Percentiles rank a stretch among this genome's conserved stretches.
These are phyloP conservation scores for Croton setiger DNA, from an alignment of 441 rosid genomes.

Conservation along the genomic window DNA sequence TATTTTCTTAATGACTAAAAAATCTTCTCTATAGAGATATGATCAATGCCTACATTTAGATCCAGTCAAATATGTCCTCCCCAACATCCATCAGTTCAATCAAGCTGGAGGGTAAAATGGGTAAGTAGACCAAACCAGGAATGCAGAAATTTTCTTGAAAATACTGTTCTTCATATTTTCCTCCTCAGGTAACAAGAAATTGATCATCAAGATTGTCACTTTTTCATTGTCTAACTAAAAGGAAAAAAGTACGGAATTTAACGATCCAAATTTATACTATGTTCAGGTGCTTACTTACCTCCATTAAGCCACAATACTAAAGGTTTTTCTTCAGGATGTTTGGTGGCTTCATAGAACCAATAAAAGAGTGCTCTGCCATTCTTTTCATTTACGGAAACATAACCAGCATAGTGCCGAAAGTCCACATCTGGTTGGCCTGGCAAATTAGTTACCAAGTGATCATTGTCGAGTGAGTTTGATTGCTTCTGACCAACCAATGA, in stretches of 20 bases:
- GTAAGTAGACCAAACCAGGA: not conserved
- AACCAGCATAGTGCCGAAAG: slow-evolving; percentile 79
- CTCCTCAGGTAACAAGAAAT: not conserved
- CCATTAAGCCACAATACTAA: slow-evolving; percentile 97
- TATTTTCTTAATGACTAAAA: not conserved
- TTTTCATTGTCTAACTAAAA: not conserved
- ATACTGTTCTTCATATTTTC: not conserved
- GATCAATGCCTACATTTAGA: not conserved
- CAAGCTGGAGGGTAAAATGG: not conserved
- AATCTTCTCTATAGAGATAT: not conserved
- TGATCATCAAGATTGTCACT: not conserved
- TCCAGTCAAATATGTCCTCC: not conserved
- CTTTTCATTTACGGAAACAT: slow-evolving; percentile 57
- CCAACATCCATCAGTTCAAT: not conserved
- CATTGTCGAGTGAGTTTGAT: slow-evolving; percentile 20
- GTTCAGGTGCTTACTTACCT: slow-evolving; percentile 52
- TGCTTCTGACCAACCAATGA: slow-evolving; percentile 20
- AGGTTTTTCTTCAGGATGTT: slow-evolving; percentile 63
- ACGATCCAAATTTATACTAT: not conserved
- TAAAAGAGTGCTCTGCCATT: slow-evolving; percentile 79
- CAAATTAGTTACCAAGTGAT: slow-evolving; percentile 57
- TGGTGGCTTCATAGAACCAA: slow-evolving; percentile 83
- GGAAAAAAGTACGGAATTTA: not conserved
- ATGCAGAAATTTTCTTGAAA: not conserved
- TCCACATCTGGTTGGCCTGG: slow-evolving; percentile 70